These are phyloP conservation scores for Cyclocybe aegerita DNA, from an alignment of 768 basidiomycete species.

Conservation along the genomic window DNA sequence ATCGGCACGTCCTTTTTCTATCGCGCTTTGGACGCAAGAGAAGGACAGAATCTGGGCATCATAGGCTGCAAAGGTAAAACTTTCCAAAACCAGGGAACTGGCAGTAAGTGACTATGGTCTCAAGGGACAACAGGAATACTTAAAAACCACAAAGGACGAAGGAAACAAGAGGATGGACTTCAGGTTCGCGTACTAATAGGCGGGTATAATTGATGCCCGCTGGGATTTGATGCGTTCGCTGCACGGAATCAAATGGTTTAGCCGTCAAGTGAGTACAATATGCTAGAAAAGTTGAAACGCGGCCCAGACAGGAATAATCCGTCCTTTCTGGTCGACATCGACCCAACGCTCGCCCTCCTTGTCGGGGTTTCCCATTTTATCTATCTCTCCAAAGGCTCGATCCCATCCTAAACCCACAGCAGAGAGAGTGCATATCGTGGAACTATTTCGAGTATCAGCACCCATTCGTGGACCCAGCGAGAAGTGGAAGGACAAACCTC, in stretches of 20 bases:
- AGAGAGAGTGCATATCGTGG: slow-evolving; percentile 57
- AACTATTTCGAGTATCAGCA: slow-evolving; percentile 35
- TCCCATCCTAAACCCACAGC: slow-evolving; percentile 67
- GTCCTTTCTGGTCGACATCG: slow-evolving; percentile 62
- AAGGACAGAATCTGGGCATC: slow-evolving; percentile 52
- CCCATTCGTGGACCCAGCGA: neutral
- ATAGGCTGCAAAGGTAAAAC: slow-evolving; percentile 44
- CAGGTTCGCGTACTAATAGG: slow-evolving; percentile 53
- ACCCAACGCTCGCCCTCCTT: slow-evolving; percentile 52
- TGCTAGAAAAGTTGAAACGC: slow-evolving; percentile 53
- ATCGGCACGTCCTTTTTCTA: slow-evolving; percentile 55
- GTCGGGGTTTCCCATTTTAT: slow-evolving; percentile 46
- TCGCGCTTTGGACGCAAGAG: slow-evolving; percentile 43
- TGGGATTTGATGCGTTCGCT: neutral
- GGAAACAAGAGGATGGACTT: slow-evolving; percentile 64
- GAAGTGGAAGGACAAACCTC: slow-evolving; percentile 38
- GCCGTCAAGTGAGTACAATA: too few relatives aligned
- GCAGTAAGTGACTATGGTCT: neutral
- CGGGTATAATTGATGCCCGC: neutral
- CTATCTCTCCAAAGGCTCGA: slow-evolving; percentile 55
- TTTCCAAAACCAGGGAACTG: neutral
- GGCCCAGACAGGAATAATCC: slow-evolving; percentile 55
- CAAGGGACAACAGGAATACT: slow-evolving; percentile 56
- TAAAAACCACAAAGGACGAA: slow-evolving; percentile 58
- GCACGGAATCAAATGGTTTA: too few relatives aligned